Conservation (phyloP, 805 yeast genomes). For the Candida golubevii region DNA sequence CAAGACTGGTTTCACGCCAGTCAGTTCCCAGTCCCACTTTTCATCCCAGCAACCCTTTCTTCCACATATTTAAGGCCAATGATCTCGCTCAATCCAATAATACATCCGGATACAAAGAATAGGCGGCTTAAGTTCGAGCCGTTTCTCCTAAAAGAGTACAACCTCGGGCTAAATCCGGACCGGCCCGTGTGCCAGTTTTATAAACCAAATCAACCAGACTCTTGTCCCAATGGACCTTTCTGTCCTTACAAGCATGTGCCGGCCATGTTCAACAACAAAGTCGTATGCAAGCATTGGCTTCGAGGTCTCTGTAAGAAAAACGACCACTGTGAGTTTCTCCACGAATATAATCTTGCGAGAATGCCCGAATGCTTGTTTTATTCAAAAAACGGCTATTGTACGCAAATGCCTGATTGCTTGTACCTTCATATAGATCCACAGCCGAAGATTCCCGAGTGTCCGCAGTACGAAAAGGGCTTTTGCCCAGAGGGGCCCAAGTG, state of each 20-base stretch:
- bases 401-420: constrained; percentile 91
- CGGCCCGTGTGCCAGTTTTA: constrained; percentile 81
- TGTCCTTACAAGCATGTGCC: constrained; percentile 86
- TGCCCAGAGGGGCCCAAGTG: constrained; percentile 92
- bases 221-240: constrained; percentile 80
- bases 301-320: constrained; percentile 96
- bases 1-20: neutral
- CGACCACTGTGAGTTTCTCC: constrained; percentile 92
- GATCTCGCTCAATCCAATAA: constrained; percentile 35
- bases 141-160: constrained; percentile 72
- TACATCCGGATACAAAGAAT: constrained; percentile 39
- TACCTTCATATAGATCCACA: constrained; percentile 89
- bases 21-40: too few relatives aligned
- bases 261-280: constrained; percentile 45
- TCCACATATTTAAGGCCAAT: constrained; percentile 13
- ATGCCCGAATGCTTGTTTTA: constrained; percentile 96
- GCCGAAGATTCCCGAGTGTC: constrained; percentile 83
- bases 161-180: constrained; percentile 76
- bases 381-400: constrained; percentile 78
- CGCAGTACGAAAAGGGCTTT: constrained; percentile 79
- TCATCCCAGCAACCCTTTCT: neutral
- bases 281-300: constrained; percentile 98
- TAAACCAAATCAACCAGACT: constrained; percentile 50
- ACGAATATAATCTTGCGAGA: constrained; percentile 87
- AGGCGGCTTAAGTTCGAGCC: constrained; percentile 67